These are phyloP conservation scores for Liriodendron chinense DNA, from an alignment of 164 flowering plant genomes.

Conservation along the genomic window DNA sequence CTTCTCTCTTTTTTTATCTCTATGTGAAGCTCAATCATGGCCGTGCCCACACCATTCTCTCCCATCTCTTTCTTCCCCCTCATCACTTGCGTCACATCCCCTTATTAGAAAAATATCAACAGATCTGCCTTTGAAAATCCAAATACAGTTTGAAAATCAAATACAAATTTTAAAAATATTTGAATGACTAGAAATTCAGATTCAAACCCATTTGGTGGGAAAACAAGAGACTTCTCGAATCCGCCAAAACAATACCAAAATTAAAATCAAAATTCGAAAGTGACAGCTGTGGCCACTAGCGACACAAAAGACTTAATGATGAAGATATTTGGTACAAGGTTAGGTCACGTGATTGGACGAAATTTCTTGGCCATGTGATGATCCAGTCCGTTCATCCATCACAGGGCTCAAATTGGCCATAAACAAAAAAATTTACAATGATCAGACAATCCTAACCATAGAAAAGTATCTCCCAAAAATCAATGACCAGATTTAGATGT, in stretches of 20 bases:
- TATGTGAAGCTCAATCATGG: too few relatives aligned
- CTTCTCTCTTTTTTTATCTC: too few relatives aligned
- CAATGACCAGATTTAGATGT: neutral
- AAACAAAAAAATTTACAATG: neutral
- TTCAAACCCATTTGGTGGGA: neutral
- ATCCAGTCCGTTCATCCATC: neutral
- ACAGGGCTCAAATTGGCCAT: neutral
- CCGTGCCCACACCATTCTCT: too few relatives aligned
- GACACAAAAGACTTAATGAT: neutral
- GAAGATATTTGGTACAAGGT: too few relatives aligned
- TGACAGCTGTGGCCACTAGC: neutral
- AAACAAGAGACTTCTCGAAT: neutral
- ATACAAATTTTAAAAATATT: too few relatives aligned
- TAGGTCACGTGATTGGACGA: neutral
- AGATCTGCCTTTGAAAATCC: too few relatives aligned
- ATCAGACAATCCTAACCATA: neutral
- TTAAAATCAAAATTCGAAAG: neutral
- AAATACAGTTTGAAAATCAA: too few relatives aligned
- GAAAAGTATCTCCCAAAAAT: neutral
- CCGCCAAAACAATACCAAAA: neutral
- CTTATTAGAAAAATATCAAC: too few relatives aligned
- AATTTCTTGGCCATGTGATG: neutral
- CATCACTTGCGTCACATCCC: too few relatives aligned
- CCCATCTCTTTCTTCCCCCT: too few relatives aligned
- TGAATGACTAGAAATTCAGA: too few relatives aligned